Base-by-base conservation (phyloP, 225 moss, liverwort and hornwort species). In the Antitrichia curtipendula region DNA sequence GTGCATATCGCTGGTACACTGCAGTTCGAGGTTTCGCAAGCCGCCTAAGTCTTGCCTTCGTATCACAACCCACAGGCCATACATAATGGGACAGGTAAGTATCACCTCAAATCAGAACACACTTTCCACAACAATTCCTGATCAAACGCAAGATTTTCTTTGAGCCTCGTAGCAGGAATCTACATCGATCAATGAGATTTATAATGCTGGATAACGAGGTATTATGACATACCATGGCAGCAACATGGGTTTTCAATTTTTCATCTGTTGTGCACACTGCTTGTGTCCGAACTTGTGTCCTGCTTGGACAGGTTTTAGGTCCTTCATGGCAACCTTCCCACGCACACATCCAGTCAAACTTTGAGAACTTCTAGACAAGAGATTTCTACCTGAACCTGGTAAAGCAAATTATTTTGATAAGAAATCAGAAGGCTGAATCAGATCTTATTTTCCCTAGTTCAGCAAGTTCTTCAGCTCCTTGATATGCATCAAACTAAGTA, bases 1-100 rank as follows among this genome's bases (percentile, higher is more conserved):
- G 94, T 9, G 96, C 96, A 78, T 91, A 93, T 38, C 92, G 94
- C 85, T 94, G 96, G 84, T 96, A 95, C 53, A 95, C 89, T 89
- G 94, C 95, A 53, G 95, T 96, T 86, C 95, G 93, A 73, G 96
- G 95, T 88, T 89, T 95, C 66, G 96, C 94, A 80, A 96, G 90
- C 73, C 94, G 88, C 76, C 91, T 90, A 74, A 96, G 91, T 74
- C 95, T 94, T 88, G 96, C 95, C 95, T 96, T 84, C 47, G 73
- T 50, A 40, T 82, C 45, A 65, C 88, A 90, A 68, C 54, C 80
- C 78, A 92, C 58, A 87, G 45, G 43, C 25, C 90, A 87, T 41
- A 83, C 78, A 83, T 13, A 72, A 57, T 56, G 38, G 12, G 60
- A 84, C 53, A 76, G 47, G 64, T 80, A 53, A 87, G 72, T 54